Base-by-base conservation (phyloP, 768 basidiomycete species). In the Mycena sanguinolenta region DNA sequence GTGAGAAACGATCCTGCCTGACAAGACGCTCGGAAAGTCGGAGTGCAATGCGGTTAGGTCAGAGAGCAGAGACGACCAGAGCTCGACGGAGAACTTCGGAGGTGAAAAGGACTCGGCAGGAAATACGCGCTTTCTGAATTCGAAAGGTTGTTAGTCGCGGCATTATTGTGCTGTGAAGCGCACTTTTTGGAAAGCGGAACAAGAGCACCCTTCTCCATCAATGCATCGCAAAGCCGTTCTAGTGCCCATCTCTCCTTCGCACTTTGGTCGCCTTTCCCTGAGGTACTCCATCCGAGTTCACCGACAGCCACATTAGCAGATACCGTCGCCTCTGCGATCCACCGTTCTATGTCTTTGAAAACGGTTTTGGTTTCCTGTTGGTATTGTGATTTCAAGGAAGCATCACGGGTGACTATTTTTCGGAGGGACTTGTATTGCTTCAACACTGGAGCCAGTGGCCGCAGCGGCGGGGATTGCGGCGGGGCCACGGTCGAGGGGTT, bases 151-250 rank as follows among this genome's bases (percentile, higher is more conserved):
- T 76, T 85, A 21, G 86, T 84, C 2, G 85, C 52, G 9, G 87
- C 86, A 10, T 88, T 83, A n/a, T 32, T 16, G 38, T 73, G 50
- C 21, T 46, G 38, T 74, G 44, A 30, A 50, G 44, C 32, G 49
- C 72, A 97, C 97, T 91, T 96, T 82, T 91, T 94, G 1, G 95
- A 92, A 2, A 93, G 73, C 10, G 97, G 96, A 4, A 98, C 91
- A 10, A 98, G 82, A 13, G 84, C 88, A 13, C 95, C 95, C 69
- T 86, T 88, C 65, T 89, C 90, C 58, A 94, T 73, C 16, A 99
- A 81, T 0, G 80, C 86, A 55, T 91, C 89, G 63, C 90, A 91
- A 2, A 99, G 79, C 39, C 81, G 80, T 62, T 94, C 92, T 50
- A 94, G 76, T 9, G 92, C 92, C 87, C 90, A 92, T 57, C 79